Conservation (phyloP, 805 yeast genomes). For the Deakozyma indianensis region DNA sequence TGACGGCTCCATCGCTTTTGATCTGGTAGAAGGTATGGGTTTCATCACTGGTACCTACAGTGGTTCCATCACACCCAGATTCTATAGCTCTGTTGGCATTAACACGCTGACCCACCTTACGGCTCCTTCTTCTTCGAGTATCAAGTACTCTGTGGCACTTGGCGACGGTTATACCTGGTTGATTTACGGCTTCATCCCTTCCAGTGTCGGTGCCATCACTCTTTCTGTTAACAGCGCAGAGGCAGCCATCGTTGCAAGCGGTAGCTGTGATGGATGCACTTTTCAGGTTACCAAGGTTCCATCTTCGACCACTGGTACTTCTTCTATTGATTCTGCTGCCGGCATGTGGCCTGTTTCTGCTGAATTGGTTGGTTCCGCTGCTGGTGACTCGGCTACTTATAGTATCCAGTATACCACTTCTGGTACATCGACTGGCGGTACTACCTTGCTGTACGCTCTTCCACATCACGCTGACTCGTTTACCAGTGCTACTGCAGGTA, state of each 20-base stretch:
- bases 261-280: conserved; percentile 21
- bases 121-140: conserved; percentile 14
- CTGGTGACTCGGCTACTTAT: conserved; percentile 31
- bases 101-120: conserved; percentile 23
- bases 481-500: conserved; percentile 17
- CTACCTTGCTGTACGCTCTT: conserved; percentile 40
- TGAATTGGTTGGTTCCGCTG: conserved; percentile 30
- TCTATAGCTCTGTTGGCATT: conserved; percentile 35
- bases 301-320: conserved; percentile 19
- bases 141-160: conserved; percentile 28
- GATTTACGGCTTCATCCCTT: conserved; percentile 30
- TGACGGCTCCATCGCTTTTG: conserved; percentile 31
- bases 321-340: conserved; percentile 46
- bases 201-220: conserved; percentile 19
- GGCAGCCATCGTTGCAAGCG: conserved; percentile 24
- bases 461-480: conserved; percentile 50
- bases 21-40: conserved; percentile 73
- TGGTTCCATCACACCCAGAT: conserved; percentile 31
- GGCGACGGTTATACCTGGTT: conserved; percentile 34
- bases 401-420: conserved; percentile 32
- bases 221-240: conserved; percentile 23
- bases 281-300: conserved; percentile 41
- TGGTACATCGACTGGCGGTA: conserved; percentile 33
- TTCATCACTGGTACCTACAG: conserved; percentile 52
- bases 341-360: conserved; percentile 50